Conservation (phyloP, 345 rosid species). For the Geranium brycei region DNA sequence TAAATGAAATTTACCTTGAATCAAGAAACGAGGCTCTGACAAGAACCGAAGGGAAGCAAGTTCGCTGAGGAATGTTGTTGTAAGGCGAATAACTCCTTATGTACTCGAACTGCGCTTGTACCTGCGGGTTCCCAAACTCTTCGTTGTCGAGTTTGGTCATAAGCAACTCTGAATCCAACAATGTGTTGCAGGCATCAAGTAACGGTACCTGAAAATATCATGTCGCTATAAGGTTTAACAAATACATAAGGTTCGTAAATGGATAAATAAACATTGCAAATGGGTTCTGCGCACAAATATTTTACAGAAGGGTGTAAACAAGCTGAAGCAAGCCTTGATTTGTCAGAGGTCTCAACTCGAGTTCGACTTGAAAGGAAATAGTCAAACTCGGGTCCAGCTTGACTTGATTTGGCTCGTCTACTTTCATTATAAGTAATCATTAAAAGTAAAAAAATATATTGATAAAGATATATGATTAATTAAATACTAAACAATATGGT, state of each 20-base stretch:
- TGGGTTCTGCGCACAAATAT: no score
- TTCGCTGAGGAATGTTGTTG: slow-evolving; percentile 47
- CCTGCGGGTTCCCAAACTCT: slow-evolving; percentile 81
- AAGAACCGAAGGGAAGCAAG: slow-evolving; percentile 58
- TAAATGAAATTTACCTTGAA: no score
- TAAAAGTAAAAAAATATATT: no score
- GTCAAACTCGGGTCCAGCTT: background rate
- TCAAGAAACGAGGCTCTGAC: slow-evolving; percentile 68
- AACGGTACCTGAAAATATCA: slow-evolving; percentile 52
- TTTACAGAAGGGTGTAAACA: no score
- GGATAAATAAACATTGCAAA: no score
- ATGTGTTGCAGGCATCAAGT: slow-evolving; percentile 64
- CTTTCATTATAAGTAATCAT: no score
- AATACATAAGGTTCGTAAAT: no score
- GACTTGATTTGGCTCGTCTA: no score
- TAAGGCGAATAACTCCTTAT: slow-evolving; percentile 73
- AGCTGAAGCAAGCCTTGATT: no score
- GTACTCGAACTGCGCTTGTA: slow-evolving; percentile 31
- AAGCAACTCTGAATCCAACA: slow-evolving; percentile 65
- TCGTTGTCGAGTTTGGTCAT: slow-evolving; percentile 69
- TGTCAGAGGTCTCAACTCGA: background rate
- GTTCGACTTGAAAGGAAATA: background rate
- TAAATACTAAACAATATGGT: no score
- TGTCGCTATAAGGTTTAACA: no score
- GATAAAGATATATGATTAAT: no score